These are phyloP conservation scores for Microbotryomycetes sp. DNA, from an alignment of 1,284 basidiomycete genomes.

Conservation along the genomic window DNA sequence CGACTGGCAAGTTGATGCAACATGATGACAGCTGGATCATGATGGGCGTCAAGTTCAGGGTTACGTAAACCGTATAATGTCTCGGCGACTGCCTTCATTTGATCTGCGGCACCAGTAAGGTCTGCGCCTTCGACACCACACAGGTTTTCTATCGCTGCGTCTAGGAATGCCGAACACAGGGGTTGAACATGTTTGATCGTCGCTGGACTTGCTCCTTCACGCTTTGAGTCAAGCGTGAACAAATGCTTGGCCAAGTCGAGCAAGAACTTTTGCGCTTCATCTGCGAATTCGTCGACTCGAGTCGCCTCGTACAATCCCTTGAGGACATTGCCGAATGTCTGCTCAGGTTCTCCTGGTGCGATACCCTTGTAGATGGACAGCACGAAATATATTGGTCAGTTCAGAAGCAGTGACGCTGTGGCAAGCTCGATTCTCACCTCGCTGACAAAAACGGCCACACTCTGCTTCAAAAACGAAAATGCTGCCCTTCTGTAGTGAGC, in stretches of 20 bases:
- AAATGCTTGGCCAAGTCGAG: constrained; percentile 61
- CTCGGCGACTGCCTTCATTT: constrained; percentile 25
- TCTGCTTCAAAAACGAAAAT: constrained; percentile 70
- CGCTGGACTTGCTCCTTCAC: constrained; percentile 49
- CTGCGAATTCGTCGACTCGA: constrained; percentile 61
- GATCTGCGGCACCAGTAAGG: constrained; percentile 24
- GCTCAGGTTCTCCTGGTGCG: constrained; percentile 57
- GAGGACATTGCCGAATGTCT: constrained; percentile 62
- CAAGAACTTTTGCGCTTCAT: constrained; percentile 62
- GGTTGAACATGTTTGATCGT: constrained; percentile 44
- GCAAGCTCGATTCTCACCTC: constrained; percentile 52
- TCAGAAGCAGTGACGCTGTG: too few relatives aligned
- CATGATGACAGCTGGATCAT: constrained; percentile 46
- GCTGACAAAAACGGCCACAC: constrained; percentile 63
- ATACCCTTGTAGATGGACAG: constrained; percentile 19
- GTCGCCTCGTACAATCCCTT: constrained; percentile 75
- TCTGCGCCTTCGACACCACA: constrained; percentile 44
- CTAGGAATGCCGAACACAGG: constrained; percentile 57
- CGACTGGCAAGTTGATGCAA: constrained; percentile 71
- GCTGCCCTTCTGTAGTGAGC: constrained; percentile 64
- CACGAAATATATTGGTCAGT: too few relatives aligned
- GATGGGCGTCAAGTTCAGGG: background rate
- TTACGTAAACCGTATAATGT: constrained; percentile 6
- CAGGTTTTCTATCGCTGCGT: constrained; percentile 68
- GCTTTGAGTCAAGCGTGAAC: constrained; percentile 49